Percentiles rank a stretch among this genome's conserved stretches.
phyloP scores from a whole-genome alignment of 2,329 filamentous ascomycete genomes.

The Cordyceps cateniannulata region DNA sequence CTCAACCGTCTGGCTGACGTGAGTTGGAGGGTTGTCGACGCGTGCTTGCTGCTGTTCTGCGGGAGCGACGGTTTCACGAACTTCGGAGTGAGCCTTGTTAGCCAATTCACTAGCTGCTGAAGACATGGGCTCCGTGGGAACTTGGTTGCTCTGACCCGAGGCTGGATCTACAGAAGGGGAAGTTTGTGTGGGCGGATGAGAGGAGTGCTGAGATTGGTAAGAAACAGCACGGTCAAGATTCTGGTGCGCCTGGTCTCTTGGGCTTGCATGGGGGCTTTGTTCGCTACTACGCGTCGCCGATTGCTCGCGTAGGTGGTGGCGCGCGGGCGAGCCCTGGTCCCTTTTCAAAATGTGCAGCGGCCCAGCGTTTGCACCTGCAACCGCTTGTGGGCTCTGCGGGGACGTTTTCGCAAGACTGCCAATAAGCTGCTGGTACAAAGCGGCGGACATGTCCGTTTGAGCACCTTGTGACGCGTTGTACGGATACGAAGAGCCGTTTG shows the following conservation, averaged over 20 bases:
- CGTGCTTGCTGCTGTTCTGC: slow-evolving; percentile 44
- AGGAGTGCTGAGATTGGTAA: slow-evolving; percentile 21
- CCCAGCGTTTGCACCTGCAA: slow-evolving; percentile 23
- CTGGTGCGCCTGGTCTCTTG: slow-evolving; percentile 35
- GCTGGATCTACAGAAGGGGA: slow-evolving; percentile 27
- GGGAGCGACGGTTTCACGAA: slow-evolving; percentile 58
- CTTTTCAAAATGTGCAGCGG: slow-evolving; percentile 47
- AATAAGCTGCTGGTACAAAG: slow-evolving; percentile 32
- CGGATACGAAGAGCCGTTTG: slow-evolving; percentile 9
- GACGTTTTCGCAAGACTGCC: slow-evolving; percentile 24
- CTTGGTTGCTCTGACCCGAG: slow-evolving; percentile 16
- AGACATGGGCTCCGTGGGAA: slow-evolving; percentile 58
- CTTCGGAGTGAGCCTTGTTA: slow-evolving; percentile 42
- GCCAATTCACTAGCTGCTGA: slow-evolving; percentile 64
- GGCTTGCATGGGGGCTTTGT: slow-evolving; percentile 37
- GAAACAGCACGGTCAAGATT: slow-evolving; percentile 29
- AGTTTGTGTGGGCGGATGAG: slow-evolving; percentile 19
- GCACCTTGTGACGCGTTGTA: slow-evolving; percentile 31
- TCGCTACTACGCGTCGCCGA: slow-evolving; percentile 32
- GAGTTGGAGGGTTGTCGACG: slow-evolving; percentile 37
- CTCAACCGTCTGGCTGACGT: background rate
- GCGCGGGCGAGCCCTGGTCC: slow-evolving; percentile 33
- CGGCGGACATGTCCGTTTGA: slow-evolving; percentile 26
- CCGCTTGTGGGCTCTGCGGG: slow-evolving; percentile 24
- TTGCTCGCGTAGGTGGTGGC: slow-evolving; percentile 32